Base-by-base conservation (phyloP, 129 eudicot species). In the Rutidosis leptorrhynchoides region DNA sequence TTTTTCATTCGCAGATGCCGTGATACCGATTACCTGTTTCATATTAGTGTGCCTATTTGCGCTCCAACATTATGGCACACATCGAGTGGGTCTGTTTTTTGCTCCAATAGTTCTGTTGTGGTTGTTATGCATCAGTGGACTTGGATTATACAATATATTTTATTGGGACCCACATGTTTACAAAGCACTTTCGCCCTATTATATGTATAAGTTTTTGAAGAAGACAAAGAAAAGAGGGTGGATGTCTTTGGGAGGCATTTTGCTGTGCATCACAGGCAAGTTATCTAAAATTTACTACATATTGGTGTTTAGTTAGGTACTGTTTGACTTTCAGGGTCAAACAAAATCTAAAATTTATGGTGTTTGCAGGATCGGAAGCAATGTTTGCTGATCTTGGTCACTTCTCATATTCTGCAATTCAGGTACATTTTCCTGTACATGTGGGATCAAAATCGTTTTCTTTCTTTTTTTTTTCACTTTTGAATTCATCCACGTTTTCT, bases 301-400 rank as follows among this genome's bases (percentile, higher is more conserved):
- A n/a, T 43, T 52, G 24, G 48, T 52, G 2, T 67, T 33, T 22
- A 33, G 1, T 32, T 10, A 60, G 65, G 19, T n/a, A 32, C 3
- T 9, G 11, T 70, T 54, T 68, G 63, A 43, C 59, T 26, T 27
- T 58, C 30, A 22, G 11, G 70, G 70, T 63, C 56, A 52, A 63
- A 70, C 75, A 48, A 5, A n/a, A n/a, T n/a, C n/a, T n/a, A n/a
- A n/a, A n/a, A 40, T 40, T 40, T 40, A 2, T 40, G 46, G 46
- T 65, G 56, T 55, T 68, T 82, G 77, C 80, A 91, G 97, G 97
- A 29, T 91, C 97, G 37, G 97, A 91, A 67, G 97, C 94, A 64
- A 91, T 91, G 97, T 91, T 91, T 85, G 97, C 97, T 2, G 97
- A 90, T 80, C 95, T 90, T 69, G 96, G 97, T 37, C 97, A 91